Conservation (phyloP, 495 filamentous ascomycete genomes). For the Tuber aestivum region DNA sequence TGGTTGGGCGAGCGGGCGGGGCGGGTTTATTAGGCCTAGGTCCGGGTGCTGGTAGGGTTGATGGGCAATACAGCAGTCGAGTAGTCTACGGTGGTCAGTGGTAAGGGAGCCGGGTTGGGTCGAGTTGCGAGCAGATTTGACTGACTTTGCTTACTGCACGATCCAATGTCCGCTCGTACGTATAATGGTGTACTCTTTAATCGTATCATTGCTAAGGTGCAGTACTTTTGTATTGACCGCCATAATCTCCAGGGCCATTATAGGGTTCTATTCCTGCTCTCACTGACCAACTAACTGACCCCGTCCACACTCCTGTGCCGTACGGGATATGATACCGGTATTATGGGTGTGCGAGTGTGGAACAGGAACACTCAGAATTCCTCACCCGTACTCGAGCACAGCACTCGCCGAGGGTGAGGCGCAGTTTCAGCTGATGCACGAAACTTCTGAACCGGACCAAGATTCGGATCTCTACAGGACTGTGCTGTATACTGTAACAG, state of each 20-base stretch:
- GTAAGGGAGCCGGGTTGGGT: not conserved
- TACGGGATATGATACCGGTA: not conserved
- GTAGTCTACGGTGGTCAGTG: too few species aligned
- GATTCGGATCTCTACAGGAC: not conserved
- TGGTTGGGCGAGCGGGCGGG: not conserved
- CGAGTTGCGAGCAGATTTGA: not conserved
- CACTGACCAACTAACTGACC: not conserved
- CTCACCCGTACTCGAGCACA: too few species aligned
- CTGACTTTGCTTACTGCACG: not conserved
- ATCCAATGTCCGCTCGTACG: not conserved
- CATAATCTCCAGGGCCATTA: not conserved
- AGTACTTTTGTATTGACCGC: not conserved
- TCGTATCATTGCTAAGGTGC: not conserved
- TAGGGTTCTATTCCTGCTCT: not conserved
- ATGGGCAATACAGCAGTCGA: not conserved
- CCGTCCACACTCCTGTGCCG: not conserved
- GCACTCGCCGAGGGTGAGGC: not conserved
- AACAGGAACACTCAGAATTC: not conserved
- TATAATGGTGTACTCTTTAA: not conserved
- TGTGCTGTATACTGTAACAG: not conserved
- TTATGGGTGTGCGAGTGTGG: not conserved
- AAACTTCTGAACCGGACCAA: not conserved
- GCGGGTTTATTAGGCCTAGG: not conserved
- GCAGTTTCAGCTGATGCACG: constrained; percentile 3
- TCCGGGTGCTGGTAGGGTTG: not conserved